Percentiles rank a stretch among this genome's conserved stretches.
Evolutionary conservation across 768 basidiomycete genomes (phyloP).

Genomic region (Pleurotus djamor): DNA sequence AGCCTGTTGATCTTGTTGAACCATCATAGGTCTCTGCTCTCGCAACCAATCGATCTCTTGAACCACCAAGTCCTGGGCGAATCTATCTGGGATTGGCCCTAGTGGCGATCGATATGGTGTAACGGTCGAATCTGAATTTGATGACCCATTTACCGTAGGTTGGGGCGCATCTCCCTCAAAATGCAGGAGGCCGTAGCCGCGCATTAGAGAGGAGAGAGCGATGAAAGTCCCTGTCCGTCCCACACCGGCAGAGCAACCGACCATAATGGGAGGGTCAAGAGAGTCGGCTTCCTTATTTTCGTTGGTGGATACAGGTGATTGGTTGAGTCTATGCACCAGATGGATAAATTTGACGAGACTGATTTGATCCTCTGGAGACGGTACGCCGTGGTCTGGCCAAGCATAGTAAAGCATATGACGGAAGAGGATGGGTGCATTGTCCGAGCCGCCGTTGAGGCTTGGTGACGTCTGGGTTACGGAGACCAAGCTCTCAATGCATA

Average conservation of each 20-base stretch:
- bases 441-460: too few species aligned
- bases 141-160: neutral
- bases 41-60: conserved; percentile 76
- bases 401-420: conserved; percentile 70
- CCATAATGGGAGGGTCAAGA: conserved; percentile 73
- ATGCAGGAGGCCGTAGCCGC: conserved; percentile 45
- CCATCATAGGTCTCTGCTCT: conserved; percentile 84
- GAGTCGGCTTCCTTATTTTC: conserved; percentile 27
- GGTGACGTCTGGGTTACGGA: too few species aligned
- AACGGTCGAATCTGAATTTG: too few species aligned
- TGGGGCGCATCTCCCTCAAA: neutral
- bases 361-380: conserved; percentile 54
- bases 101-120: conserved; percentile 40
- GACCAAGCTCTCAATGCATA: conserved; percentile 61
- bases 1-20: conserved; percentile 68
- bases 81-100: conserved; percentile 48
- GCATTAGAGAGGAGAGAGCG: conserved; percentile 75
- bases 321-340: conserved; percentile 65
- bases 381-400: conserved; percentile 90
- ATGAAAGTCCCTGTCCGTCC: conserved; percentile 89
- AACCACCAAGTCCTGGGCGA: conserved; percentile 56
- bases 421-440: conserved; percentile 41
- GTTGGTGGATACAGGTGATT: conserved; percentile 28
- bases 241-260: conserved; percentile 86
- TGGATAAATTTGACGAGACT: conserved; percentile 59